Percentiles rank a stretch among this genome's conserved stretches.
phyloP scores from a whole-genome alignment of 2,329 filamentous ascomycete genomes.

The Fusarium hainanense region DNA sequence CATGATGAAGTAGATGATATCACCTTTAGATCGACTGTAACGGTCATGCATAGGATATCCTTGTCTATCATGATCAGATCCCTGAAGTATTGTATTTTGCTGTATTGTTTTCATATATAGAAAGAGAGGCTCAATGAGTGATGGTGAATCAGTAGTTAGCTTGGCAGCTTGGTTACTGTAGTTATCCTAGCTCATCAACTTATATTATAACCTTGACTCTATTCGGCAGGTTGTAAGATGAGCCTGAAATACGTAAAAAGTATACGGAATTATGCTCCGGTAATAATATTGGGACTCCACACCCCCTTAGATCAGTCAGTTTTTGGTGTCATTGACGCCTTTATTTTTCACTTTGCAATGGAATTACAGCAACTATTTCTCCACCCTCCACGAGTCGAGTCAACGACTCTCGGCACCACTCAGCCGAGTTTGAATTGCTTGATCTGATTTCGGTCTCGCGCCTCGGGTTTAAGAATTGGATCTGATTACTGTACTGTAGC shows the following conservation, averaged over 20 bases:
- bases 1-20: background rate
- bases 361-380: slow-evolving; percentile 23
- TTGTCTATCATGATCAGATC: background rate
- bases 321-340: slow-evolving; percentile 32
- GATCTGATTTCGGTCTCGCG: slow-evolving; percentile 23
- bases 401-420: slow-evolving; percentile 14
- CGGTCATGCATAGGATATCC: background rate
- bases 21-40: background rate
- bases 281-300: slow-evolving; percentile 41
- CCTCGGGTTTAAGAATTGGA: slow-evolving; percentile 13
- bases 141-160: background rate
- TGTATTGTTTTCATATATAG: background rate
- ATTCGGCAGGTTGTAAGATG: background rate
- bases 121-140: background rate
- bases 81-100: background rate
- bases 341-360: slow-evolving; percentile 8
- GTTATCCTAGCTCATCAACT: background rate
- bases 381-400: slow-evolving; percentile 27
- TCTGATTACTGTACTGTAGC: slow-evolving; percentile 1
- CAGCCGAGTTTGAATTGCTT: slow-evolving; percentile 21
- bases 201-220: background rate
- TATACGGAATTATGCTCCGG: slow-evolving; percentile 39
- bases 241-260: slow-evolving; percentile 22
- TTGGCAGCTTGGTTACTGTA: background rate
- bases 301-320: slow-evolving; percentile 1